Conservation (phyloP, 805 yeast genomes). For the Candida ulmi region DNA sequence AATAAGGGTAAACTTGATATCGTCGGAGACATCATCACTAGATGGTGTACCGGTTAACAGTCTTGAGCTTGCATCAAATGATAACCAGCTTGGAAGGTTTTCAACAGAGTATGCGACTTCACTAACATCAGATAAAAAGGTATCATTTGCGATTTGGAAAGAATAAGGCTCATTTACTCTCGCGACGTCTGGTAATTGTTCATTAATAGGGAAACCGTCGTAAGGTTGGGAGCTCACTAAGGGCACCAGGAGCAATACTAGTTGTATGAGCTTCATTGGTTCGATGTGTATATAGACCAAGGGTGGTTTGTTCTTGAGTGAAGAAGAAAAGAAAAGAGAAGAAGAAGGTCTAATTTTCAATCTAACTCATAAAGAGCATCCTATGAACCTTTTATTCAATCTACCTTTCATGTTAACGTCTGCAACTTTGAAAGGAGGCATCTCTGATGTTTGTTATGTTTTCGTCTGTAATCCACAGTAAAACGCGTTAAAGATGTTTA, state of each 20-base stretch:
- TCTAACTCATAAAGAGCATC: too few relatives aligned
- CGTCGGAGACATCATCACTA: constrained; percentile 36
- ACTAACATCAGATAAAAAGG: constrained; percentile 47
- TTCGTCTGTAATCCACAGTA: too few relatives aligned
- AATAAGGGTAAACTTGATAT: constrained; percentile 43
- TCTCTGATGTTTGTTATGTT: too few relatives aligned
- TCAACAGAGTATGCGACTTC: constrained; percentile 49
- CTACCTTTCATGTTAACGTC: too few relatives aligned
- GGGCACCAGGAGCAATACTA: not conserved
- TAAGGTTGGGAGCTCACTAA: constrained; percentile 38
- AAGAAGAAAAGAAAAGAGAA: too few relatives aligned
- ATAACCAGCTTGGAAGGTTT: constrained; percentile 72
- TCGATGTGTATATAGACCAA: not conserved
- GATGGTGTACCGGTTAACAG: constrained; percentile 67
- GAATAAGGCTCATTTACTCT: constrained; percentile 54
- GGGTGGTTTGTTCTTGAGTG: too few relatives aligned
- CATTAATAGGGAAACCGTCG: constrained; percentile 69
- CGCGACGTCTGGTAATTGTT: constrained; percentile 87
- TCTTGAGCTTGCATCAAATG: constrained; percentile 56
- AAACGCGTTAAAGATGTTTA: too few relatives aligned
- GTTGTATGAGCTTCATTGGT: not conserved
- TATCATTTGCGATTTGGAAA: constrained; percentile 65
- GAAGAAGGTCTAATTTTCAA: too few relatives aligned
- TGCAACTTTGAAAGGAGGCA: too few relatives aligned
- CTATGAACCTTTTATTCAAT: too few relatives aligned